Evolutionary conservation across 2,329 filamentous ascomycete species (phyloP), one percentile per base, ranked within the genome.

Genomic region (Xenoacremonium recifei): DNA sequence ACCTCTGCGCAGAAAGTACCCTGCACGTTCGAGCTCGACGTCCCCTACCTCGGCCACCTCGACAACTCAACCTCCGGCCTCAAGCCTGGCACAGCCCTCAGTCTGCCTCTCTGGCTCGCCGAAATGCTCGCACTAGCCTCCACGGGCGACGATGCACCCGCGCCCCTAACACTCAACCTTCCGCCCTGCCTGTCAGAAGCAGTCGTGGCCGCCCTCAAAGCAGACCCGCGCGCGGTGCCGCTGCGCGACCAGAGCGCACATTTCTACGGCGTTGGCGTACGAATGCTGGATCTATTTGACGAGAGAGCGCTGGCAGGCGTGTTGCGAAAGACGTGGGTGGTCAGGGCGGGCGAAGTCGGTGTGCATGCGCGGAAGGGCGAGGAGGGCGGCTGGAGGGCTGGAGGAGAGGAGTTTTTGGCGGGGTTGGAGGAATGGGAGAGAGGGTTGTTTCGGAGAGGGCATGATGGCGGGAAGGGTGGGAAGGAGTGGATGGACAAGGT

Each of bases 371-470:
- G 91, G 53, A 96, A 96, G 66, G 85, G 86, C 4, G 84, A 85
- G 12, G 84, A 84, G 10, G 67, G 59, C 20, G 69, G 76, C 12
- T 5, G 32, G 11, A 69, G 79, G 65, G 60, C 84, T 66, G 51
- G 76, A 70, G 49, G 80, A 72, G 83, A 84, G 43, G 91, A 96
- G 53, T 97, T 97, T 56, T 71, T 96, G 55, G 76, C 87, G 21
- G 90, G 91, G 0, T 66, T 99, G 42, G 93, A 97, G 59, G 91
- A 97, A 70, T 90, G 83, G 65, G 93, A 99, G 71, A 78, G 91
- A 54, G 77, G 77, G 45, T 52, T 92, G 50, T 92, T 92, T 60
- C 77, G 85, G 34, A 80, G 79, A 45, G 82, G 84, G 1, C 87
- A 91, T 60, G 85, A 90, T 50, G 84, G 85, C 13, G 76, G 82